Percentiles rank a stretch among this genome's conserved stretches.
Evolutionary conservation across 306 rosid species (phyloP).

Genomic region (Trifolium dubium): DNA sequence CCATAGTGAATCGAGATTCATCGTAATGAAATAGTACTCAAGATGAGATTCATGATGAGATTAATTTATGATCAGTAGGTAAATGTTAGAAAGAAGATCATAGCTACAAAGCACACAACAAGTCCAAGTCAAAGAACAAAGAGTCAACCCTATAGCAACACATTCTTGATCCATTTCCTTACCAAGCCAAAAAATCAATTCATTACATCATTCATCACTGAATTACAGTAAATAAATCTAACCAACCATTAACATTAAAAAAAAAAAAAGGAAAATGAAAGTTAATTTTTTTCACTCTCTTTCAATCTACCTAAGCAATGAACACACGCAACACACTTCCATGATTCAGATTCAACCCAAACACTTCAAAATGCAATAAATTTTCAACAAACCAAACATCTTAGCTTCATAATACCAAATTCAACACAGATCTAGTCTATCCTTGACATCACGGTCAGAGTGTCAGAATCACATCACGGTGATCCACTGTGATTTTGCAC

Average conservation of each 20-base stretch:
- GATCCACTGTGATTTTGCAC: too few species aligned
- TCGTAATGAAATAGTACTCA: neutral
- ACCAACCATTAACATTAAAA: conserved; percentile 3
- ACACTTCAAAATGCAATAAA: conserved; percentile 36
- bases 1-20: neutral
- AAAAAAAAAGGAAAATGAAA: conserved; percentile 2
- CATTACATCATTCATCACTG: conserved; percentile 19
- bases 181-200: too few species aligned
- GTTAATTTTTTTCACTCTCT: neutral
- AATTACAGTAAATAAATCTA: conserved; percentile 3
- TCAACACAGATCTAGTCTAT: conserved; percentile 41
- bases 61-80: neutral
- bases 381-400: conserved; percentile 11
- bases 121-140: neutral
- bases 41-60: neutral
- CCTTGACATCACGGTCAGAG: too few species aligned
- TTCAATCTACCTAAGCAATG: conserved; percentile 18
- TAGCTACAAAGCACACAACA: neutral
- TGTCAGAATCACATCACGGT: too few species aligned
- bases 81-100: too few species aligned
- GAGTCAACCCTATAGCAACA: neutral
- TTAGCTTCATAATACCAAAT: conserved; percentile 29
- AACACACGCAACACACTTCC: neutral
- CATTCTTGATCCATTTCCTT: neutral
- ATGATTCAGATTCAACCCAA: conserved; percentile 24